Base-by-base conservation (phyloP, 768 basidiomycete genomes). In the Butyriboletus loyo region DNA sequence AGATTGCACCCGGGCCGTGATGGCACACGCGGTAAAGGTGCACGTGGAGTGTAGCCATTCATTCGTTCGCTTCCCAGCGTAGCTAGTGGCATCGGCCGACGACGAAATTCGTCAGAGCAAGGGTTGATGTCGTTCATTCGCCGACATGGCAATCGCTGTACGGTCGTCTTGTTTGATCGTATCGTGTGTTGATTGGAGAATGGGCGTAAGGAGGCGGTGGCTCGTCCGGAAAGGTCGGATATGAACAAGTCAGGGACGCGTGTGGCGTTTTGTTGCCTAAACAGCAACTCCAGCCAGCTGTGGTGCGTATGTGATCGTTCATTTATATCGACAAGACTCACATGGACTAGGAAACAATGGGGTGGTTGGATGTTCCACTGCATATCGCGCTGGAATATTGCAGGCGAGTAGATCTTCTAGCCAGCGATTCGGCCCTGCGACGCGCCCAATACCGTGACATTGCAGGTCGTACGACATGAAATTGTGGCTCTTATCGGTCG, bases 391-490 rank as follows among this genome's bases (percentile, higher is more conserved):
- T 46, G 38, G 21, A n/a, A n/a, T n/a, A n/a, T n/a, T n/a, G 27
- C 17, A 27, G 15, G 22, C 4, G n/a, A 11, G 39, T 10, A 6
- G 5, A 30, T 22, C 14, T 34, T 35, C 32, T 6, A 24, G 15
- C 30, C 15, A 10, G 27, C 2, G 38, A 58, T 39, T 57, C 37
- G 31, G 40, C 31, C 4, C 14, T 10, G 32, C 28, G 17, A 39
- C 22, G 17, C 9, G 35, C 52, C 27, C 27, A 4, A 38, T 34
- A 37, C 7, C 42, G 46, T n/a, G n/a, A n/a, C 22, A 45, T 32
- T 44, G 25, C 19, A 10, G 42, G 55, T 61, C 59, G 59, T 61
- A 59, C 61, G 59, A 61, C 59, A 38, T 6, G 34, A 37, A 15
- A 24, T 5, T 25, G 27, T 41, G 39, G 27, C n/a, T n/a, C n/a